phyloP scores from a whole-genome alignment of 2,329 filamentous ascomycete species.

The Eutypa lata region DNA sequence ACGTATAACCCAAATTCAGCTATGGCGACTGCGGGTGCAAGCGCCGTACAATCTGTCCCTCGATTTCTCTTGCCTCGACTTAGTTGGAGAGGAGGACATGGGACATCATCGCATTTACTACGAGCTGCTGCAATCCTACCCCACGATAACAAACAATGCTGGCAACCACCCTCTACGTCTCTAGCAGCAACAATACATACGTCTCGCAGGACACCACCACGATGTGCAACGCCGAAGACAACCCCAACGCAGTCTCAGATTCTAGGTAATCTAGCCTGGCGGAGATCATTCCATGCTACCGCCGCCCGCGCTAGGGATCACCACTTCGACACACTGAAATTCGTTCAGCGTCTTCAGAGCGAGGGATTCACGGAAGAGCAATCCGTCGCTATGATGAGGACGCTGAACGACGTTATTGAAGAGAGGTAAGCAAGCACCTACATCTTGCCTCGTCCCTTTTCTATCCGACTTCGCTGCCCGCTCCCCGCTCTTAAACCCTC shows the following conservation, averaged over 20 bases:
- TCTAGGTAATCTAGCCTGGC: constrained; percentile 27
- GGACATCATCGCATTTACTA: constrained; percentile 24
- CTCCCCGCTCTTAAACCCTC: too few relatives aligned
- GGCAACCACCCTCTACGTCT: constrained; percentile 5
- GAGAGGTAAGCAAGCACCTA: constrained; percentile 60
- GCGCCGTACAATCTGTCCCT: constrained; percentile 41
- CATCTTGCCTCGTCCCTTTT: neutral
- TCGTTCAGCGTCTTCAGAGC: constrained; percentile 82
- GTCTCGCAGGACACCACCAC: constrained; percentile 9
- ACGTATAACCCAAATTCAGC: neutral
- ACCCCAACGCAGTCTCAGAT: constrained; percentile 13
- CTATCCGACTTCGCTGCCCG: too few relatives aligned
- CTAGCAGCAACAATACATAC: constrained; percentile 23
- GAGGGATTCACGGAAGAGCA: constrained; percentile 97
- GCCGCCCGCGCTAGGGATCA: constrained; percentile 67
- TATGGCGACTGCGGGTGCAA: constrained; percentile 25
- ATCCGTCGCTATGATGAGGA: constrained; percentile 96
- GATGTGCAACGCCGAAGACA: constrained; percentile 4
- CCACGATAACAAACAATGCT: constrained; percentile 15
- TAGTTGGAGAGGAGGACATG: constrained; percentile 44
- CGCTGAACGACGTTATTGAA: constrained; percentile 93
- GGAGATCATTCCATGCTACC: constrained; percentile 66
- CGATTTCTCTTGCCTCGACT: constrained; percentile 53
- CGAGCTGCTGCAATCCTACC: constrained; percentile 25
- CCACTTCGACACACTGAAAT: constrained; percentile 97